These are phyloP conservation scores for Vigna unguiculata DNA, from an alignment of 306 rosid genomes.

Conservation along the genomic window DNA sequence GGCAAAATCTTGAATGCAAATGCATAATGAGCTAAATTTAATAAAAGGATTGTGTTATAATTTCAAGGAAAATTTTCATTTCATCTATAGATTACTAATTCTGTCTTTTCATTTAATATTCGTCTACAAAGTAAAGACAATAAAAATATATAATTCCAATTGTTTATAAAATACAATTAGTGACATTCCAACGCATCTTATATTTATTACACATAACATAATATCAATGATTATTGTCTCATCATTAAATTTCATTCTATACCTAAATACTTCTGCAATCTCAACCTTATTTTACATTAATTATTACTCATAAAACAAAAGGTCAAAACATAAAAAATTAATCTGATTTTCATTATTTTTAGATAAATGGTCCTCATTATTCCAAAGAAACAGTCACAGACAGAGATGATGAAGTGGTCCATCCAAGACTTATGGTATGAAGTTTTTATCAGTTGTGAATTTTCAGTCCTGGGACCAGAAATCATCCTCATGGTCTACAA, in stretches of 20 bases:
- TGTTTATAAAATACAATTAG: no score
- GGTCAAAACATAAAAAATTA: background rate
- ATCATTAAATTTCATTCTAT: background rate
- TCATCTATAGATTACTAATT: no score
- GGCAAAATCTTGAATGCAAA: no score
- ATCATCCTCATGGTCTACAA: conserved; percentile 15
- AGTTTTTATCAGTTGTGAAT: background rate
- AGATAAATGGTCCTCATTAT: background rate
- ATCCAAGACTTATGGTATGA: background rate
- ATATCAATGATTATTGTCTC: no score
- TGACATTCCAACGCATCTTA: no score
- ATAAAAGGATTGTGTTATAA: no score
- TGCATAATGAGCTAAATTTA: no score
- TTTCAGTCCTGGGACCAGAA: conserved; percentile 32
- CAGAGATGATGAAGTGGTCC: conserved; percentile 19
- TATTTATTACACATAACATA: no score
- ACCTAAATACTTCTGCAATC: background rate
- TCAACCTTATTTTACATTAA: background rate
- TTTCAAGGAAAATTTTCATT: no score
- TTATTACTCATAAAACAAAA: background rate
- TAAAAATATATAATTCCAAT: no score
- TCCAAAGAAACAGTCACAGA: background rate
- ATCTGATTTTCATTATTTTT: background rate
- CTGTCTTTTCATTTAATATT: no score
- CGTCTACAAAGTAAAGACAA: no score